Conservation (phyloP, 257 asterid genomes). For the Solanum peruvianum region DNA sequence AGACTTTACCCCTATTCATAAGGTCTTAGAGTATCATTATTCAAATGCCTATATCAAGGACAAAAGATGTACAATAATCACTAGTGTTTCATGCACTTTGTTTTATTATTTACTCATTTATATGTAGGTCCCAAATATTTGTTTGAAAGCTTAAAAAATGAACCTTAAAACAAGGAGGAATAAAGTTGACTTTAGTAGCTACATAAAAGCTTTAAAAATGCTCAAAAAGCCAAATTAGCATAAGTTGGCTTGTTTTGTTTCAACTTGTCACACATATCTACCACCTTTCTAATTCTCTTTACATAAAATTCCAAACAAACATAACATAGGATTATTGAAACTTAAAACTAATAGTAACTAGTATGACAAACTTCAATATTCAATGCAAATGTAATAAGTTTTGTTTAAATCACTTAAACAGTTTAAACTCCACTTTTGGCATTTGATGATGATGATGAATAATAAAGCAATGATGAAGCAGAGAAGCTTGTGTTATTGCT, state of each 20-base stretch:
- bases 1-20: fast-evolving
- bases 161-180: slow-evolving; percentile 4
- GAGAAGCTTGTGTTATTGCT: slow-evolving; percentile 31
- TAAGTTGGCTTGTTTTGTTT: neutral
- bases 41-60: neutral
- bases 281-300: neutral
- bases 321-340: neutral
- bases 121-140: too few relatives aligned
- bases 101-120: neutral
- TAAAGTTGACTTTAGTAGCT: neutral
- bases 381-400: neutral
- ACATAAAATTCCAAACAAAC: neutral
- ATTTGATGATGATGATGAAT: slow-evolving; percentile 24
- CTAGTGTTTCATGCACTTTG: neutral
- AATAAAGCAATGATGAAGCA: slow-evolving; percentile 28
- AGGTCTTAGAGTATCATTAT: neutral
- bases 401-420: neutral
- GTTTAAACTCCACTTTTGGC: slow-evolving; percentile 5
- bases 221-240: slow-evolving; percentile 1
- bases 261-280: slow-evolving; percentile 1
- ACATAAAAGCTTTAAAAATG: neutral
- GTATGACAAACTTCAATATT: neutral
- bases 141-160: neutral
- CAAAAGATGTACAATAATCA: neutral
- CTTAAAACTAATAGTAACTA: neutral